Conservation (phyloP, 225 moss, liverwort and hornwort genomes). For the Physcomitrium patens region DNA sequence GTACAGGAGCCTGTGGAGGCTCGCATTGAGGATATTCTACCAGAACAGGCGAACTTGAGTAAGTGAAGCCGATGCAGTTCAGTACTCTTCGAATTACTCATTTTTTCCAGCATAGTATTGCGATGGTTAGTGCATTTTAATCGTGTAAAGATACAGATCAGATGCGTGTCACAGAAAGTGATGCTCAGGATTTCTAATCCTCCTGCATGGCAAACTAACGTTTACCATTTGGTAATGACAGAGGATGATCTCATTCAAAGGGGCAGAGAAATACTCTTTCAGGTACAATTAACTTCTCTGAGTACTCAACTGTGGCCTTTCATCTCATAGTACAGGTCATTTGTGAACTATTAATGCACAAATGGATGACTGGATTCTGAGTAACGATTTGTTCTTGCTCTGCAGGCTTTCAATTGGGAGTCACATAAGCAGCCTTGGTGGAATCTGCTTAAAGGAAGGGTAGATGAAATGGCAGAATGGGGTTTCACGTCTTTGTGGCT, state of each 20-base stretch:
- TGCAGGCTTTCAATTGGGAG: slow-evolving; percentile 96
- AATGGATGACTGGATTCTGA: neutral
- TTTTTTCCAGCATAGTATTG: slow-evolving; percentile 8
- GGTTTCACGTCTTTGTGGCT: slow-evolving; percentile 98
- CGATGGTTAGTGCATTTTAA: neutral
- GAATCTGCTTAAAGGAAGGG: slow-evolving; percentile 64
- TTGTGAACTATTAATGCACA: neutral
- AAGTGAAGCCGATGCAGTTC: slow-evolving; percentile 35
- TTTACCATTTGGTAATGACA: slow-evolving; percentile 33
- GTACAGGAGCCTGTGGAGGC: slow-evolving; percentile 46
- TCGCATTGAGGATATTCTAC: slow-evolving; percentile 48
- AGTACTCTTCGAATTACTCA: slow-evolving; percentile 16
- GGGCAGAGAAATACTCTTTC: slow-evolving; percentile 68
- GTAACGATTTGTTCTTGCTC: slow-evolving; percentile 16
- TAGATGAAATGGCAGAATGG: slow-evolving; percentile 70
- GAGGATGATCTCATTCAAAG: slow-evolving; percentile 53
- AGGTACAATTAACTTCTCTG: slow-evolving; percentile 38
- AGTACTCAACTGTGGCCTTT: slow-evolving; percentile 6
- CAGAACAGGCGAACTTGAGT: slow-evolving; percentile 43
- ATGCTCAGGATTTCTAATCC: neutral
- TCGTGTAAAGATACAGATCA: neutral
- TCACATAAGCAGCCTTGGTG: slow-evolving; percentile 87
- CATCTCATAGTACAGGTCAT: neutral
- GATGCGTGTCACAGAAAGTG: neutral
- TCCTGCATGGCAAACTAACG: slow-evolving; percentile 24